Evolutionary conservation across 306 rosid genomes (phyloP), one percentile per base, ranked within the genome.

Genomic region (Bauhinia variegata): DNA sequence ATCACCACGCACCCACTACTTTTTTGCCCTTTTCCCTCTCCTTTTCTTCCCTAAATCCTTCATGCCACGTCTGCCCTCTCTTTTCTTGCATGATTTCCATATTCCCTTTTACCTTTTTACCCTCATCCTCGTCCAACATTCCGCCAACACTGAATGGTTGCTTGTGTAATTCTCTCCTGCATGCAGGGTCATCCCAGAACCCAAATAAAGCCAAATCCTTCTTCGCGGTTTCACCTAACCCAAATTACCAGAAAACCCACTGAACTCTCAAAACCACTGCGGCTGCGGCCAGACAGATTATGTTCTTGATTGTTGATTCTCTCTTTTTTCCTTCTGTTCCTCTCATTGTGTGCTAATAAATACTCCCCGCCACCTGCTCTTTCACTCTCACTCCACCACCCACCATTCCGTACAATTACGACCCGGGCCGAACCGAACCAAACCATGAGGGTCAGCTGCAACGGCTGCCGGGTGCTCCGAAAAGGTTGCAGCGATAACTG

Each of bases 401-500:
- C n/a, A n/a, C n/a, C n/a, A 17, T 31, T 8, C 8, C 12, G 7
- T 60, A 63, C 34, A 11, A n/a, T 16, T 1, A 8, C 13, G 2
- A 6, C 18, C 33, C 0, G 1, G 0, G 2, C 1, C 3, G 16
- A 72, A 28, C n/a, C n/a, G n/a, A n/a, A n/a, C n/a, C n/a, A n/a
- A n/a, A n/a, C 39, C 63, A 86, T 84, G 87, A 80, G 81, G 65
- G 38, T 63, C 8, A 85, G 95, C 54, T 89, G 96, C 82, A 89
- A 89, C 60, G 96, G 96, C 6, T 89, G 95, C 39, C 85, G 96
- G 5, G 67, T 80, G 5, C 88, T 90, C 6, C 89, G 95, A 47
- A 90, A 80, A 76, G 95, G 89, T 1, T 87, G 95, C 63, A 54
- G 56, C 60, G 87, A 84, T 0, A 16, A 76, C 11, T 90, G 96